These are phyloP conservation scores for Eucalyptus viminalis DNA, from an alignment of 345 rosid species.

Conservation along the genomic window DNA sequence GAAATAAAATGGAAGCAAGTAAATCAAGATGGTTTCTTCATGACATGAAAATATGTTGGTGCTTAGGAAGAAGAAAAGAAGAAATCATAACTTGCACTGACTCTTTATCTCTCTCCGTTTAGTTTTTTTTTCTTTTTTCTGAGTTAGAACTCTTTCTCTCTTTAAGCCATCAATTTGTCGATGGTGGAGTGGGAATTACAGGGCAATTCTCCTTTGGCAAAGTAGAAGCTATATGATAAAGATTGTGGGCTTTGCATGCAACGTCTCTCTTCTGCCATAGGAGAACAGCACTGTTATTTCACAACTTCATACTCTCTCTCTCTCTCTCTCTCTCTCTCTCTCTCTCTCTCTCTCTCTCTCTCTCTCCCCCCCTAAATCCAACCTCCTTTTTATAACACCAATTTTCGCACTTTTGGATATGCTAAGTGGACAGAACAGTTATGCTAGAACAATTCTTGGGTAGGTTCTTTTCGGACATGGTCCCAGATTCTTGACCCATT, in stretches of 20 bases:
- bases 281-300: background rate
- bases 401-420: background rate
- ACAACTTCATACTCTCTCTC: background rate
- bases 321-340: background rate
- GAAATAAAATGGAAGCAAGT: background rate
- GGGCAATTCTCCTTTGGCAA: background rate
- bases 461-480: background rate
- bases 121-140: too few relatives aligned
- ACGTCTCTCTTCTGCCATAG: background rate
- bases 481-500: too few relatives aligned
- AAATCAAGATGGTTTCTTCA: background rate
- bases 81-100: background rate
- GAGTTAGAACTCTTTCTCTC: background rate
- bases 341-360: too few relatives aligned
- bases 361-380: too few relatives aligned
- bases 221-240: background rate
- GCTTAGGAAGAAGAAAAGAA: background rate
- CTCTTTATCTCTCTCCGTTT: too few relatives aligned
- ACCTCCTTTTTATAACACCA: background rate
- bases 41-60: background rate
- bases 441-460: background rate
- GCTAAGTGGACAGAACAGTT: background rate
- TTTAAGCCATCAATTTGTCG: background rate
- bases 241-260: background rate
- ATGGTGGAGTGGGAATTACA: background rate